Evolutionary conservation across 257 asterid genomes (phyloP), one percentile per base, ranked within the genome.

Genomic region (Lycium barbarum): DNA sequence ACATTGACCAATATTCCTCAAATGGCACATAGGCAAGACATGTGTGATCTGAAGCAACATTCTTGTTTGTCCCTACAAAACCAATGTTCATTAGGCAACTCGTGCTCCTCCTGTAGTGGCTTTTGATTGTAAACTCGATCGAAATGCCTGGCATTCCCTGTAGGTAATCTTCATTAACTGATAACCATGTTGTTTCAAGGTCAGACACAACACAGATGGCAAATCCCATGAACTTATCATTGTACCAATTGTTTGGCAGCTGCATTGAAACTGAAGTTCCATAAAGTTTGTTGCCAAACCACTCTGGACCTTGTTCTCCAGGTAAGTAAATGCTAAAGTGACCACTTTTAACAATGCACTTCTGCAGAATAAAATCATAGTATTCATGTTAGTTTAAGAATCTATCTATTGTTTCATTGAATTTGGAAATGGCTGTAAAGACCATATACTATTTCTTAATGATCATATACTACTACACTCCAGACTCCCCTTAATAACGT

Each of bases 181-280:
- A 40, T 81, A 20, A 9, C 57, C 72, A 15, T 35, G 71, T 38
- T 57, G 71, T 58, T 61, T 61, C 43, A 4, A 6, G 54, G 20
- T 22, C 62, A 13, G 72, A 43, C 47, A 61, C 59, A 22, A 83
- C 40, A 83, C 68, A 70, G 55, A 83, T 26, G 20, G 85, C 82
- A 55, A 83, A 68, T 58, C 85, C 85, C 79, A 70, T 71, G 59
- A 71, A 55, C 6, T 38, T 83, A 13, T 83, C 67, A 38, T 38
- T 10, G 68, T 80, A 72, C 85, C 85, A 54, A 83, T 38, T 7
- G 43, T 20, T 81, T 40, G 80, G n/a, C n/a, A 43, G 61, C 55
- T 47, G 84, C 59, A 81, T 63, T 10, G 62, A 43, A 59, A 81
- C 62, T 3, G 35, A 43, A 62, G 74, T 40, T 3, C 61, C 78